phyloP scores from a whole-genome alignment of 2,329 filamentous ascomycete genomes.

The Cercospora nicotianae region DNA sequence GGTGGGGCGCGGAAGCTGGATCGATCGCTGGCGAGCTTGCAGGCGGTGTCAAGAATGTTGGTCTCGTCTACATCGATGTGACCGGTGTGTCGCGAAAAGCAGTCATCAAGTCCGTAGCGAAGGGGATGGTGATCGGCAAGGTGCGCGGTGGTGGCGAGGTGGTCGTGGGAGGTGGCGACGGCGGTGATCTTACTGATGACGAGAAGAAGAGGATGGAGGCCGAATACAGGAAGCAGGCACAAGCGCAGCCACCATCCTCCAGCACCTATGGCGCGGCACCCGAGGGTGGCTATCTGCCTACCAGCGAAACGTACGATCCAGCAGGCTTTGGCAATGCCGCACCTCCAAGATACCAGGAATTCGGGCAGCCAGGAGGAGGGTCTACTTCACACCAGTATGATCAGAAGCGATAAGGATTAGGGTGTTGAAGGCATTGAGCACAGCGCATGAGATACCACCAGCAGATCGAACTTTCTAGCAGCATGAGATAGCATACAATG shows the following conservation, averaged over 20 bases:
- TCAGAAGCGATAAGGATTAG: constrained; percentile 5
- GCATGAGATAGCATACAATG: background rate
- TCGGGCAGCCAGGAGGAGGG: constrained; percentile 23
- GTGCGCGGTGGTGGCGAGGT: constrained; percentile 72
- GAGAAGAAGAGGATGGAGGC: constrained; percentile 38
- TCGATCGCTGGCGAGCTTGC: constrained; percentile 72
- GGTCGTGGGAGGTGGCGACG: constrained; percentile 69
- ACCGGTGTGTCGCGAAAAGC: constrained; percentile 86
- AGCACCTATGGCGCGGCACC: constrained; percentile 10
- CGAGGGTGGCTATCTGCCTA: constrained; percentile 28
- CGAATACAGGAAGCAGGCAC: constrained; percentile 31
- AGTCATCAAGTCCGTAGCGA: constrained; percentile 90
- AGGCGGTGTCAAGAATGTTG: constrained; percentile 91
- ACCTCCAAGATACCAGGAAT: constrained; percentile 34
- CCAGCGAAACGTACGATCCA: constrained; percentile 30
- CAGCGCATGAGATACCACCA: constrained; percentile 6
- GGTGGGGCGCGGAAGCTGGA: constrained; percentile 83
- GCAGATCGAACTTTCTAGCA: background rate
- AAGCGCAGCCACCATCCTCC: constrained; percentile 31
- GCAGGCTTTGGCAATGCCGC: constrained; percentile 31
- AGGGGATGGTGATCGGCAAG: constrained; percentile 88
- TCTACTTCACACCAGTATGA: constrained; percentile 10
- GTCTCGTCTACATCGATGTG: constrained; percentile 94
- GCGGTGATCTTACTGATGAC: constrained; percentile 44
- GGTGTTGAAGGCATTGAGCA: constrained; percentile 1